Conservation (phyloP, 768 basidiomycete species). For the Tulasnella sp. region DNA sequence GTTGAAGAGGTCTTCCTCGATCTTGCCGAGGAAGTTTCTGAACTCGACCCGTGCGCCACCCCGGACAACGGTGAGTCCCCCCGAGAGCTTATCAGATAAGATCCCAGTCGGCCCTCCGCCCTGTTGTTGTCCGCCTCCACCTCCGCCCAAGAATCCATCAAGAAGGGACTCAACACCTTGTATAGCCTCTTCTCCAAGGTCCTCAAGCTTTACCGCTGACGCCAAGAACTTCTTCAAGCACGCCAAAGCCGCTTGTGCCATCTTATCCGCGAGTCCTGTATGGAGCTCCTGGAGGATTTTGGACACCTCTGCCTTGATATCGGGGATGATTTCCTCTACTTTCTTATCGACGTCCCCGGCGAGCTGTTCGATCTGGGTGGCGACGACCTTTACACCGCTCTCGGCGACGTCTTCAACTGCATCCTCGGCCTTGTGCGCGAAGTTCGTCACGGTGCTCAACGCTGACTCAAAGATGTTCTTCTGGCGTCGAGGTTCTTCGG, state of each 20-base stretch:
- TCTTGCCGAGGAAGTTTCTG: constrained; percentile 8
- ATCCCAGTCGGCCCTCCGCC: background rate
- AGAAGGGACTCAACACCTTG: background rate
- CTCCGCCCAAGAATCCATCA: background rate
- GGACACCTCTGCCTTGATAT: constrained; percentile 1
- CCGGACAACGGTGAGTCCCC: constrained; percentile 2
- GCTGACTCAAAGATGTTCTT: constrained; percentile 3
- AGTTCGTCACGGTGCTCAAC: background rate
- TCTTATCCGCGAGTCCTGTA: constrained; percentile 2
- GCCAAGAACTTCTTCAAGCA: constrained; percentile 5
- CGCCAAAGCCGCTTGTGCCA: background rate
- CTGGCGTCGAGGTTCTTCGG: background rate
- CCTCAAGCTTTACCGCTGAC: background rate
- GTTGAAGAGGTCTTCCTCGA: constrained; percentile 8
- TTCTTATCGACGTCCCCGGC: constrained; percentile 6
- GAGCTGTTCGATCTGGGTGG: constrained; percentile 5
- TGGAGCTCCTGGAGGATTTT: constrained; percentile 3
- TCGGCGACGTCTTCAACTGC: background rate
- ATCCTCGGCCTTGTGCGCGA: background rate
- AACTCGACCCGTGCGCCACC: constrained; percentile 8
- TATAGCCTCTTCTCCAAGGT: constrained; percentile 1
- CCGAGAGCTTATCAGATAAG: constrained; percentile 5
- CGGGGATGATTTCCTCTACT: constrained; percentile 4
- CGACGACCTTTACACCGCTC: background rate
- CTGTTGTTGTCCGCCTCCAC: background rate